phyloP scores from a whole-genome alignment of 1,284 basidiomycete species.

The Caloboletus inedulis region DNA sequence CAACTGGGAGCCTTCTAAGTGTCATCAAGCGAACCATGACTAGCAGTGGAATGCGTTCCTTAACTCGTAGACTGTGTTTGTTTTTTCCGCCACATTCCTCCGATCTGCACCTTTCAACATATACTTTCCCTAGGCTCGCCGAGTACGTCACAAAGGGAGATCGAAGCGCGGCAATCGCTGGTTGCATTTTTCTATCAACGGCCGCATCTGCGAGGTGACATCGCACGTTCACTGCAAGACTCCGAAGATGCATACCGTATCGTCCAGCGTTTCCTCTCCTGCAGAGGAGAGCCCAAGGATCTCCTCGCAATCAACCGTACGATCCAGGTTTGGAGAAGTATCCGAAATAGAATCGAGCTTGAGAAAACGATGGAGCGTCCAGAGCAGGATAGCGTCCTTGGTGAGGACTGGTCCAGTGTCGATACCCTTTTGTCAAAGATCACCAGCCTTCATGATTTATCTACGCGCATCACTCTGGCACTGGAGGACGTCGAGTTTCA shows the following conservation, averaged over 20 bases:
- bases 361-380: constrained; percentile 53
- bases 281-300: constrained; percentile 67
- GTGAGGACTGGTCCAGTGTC: constrained; percentile 53
- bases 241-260: constrained; percentile 76
- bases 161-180: constrained; percentile 72
- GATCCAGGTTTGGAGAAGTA: constrained; percentile 54
- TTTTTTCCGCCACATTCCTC: constrained; percentile 10
- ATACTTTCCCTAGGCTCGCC: constrained; percentile 63
- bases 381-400: constrained; percentile 35
- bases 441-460: constrained; percentile 53
- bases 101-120: constrained; percentile 8
- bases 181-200: constrained; percentile 74
- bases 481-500: constrained; percentile 39
- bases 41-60: constrained; percentile 74
- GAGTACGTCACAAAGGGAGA: constrained; percentile 72
- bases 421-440: constrained; percentile 57
- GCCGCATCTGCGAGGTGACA: constrained; percentile 66
- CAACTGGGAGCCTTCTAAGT: constrained; percentile 73
- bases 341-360: constrained; percentile 48
- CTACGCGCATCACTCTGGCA: constrained; percentile 56
- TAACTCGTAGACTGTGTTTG: constrained; percentile 75
- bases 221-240: constrained; percentile 55
- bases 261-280: constrained; percentile 74
- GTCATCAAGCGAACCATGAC: constrained; percentile 80
- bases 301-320: constrained; percentile 61